A percentile compares a stretch with the other conserved stretches of the same genome.
Evolutionary conservation across 2,329 filamentous ascomycete genomes (phyloP).

Genomic region (Calonectria honghensis): DNA sequence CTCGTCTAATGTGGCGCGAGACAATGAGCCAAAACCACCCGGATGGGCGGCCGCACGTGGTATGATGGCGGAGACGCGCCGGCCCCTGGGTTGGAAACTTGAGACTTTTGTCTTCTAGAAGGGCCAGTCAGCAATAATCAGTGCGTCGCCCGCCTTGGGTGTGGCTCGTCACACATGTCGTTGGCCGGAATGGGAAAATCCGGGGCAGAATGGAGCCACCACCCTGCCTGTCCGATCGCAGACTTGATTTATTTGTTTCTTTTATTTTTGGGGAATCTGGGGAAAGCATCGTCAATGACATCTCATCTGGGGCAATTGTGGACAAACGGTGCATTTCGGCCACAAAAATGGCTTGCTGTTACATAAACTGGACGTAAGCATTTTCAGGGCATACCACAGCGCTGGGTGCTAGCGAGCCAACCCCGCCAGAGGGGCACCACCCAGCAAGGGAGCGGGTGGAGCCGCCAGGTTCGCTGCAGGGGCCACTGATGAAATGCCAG

Average conservation of each 20-base stretch:
- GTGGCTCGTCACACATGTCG: neutral
- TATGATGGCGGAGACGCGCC: neutral
- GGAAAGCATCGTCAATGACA: slow-evolving; percentile 27
- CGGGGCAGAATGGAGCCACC: slow-evolving; percentile 29
- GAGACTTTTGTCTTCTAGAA: slow-evolving; percentile 1
- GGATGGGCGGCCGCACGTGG: slow-evolving; percentile 18
- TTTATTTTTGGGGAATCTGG: slow-evolving; percentile 3
- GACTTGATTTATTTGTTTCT: neutral
- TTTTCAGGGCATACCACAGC: slow-evolving; percentile 28
- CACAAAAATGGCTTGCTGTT: slow-evolving; percentile 50
- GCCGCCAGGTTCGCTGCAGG: slow-evolving; percentile 1
- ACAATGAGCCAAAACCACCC: neutral
- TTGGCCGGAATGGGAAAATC: slow-evolving; percentile 21
- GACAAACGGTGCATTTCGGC: slow-evolving; percentile 37
- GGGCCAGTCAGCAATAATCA: neutral
- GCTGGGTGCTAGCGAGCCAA: neutral
- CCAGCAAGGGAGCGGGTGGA: neutral
- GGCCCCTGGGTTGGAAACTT: neutral
- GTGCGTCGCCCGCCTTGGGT: neutral
- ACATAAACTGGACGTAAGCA: slow-evolving; percentile 54
- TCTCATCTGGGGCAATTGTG: slow-evolving; percentile 49
- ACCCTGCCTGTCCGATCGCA: neutral
- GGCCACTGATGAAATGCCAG: neutral
- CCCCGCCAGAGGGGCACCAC: slow-evolving; percentile 4
- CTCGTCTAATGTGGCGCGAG: slow-evolving; percentile 14